Evolutionary conservation across 164 flowering plant genomes (phyloP), one percentile per base, ranked within the genome.

Genomic region (Aristolochia californica): DNA sequence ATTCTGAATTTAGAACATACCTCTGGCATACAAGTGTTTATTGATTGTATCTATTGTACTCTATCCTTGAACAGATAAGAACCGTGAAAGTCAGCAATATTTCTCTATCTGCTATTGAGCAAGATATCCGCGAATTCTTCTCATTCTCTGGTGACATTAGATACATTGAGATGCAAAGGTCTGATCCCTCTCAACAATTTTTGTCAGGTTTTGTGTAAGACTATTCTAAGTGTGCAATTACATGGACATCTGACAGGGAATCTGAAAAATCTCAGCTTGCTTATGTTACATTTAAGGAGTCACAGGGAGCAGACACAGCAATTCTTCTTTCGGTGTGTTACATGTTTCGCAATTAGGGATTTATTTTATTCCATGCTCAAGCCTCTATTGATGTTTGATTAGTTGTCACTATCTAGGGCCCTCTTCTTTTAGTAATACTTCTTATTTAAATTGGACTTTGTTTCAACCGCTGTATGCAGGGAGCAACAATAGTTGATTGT

Each of bases 231-330:
- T n/a, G 22, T 47, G 30, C 7, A 5, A 50, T 8, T 23, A n/a
- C n/a, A n/a, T 48, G 24, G 23, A 15, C 56, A 15, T n/a, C 5
- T 49, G 40, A 40, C 61, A 63, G 66, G 1, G 66, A 63, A 63
- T 48, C 66, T 38, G 66, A 62, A 45, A 24, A 17, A 38, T 58
- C 62, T 53, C 68, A 58, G 45, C 51, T 78, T 63, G 89, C 91
- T 5, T 86, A 74, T 73, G 91, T 89, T 62, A 89, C 95, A 28
- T 89, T 64, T 51, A 64, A 78, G 81, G 82, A 86, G 25, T 56
- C 80, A 61, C 87, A 84, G 67, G 91, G 87, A 64, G 94, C 91
- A 40, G 86, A 84, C 40, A 88, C 89, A 4, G 94, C 97, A 55
- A 52, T 77, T 15, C 68, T 64, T 28, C 49, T 64, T 10, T n/a